phyloP scores from a whole-genome alignment of 176 grass and related monocot genomes.

The Elaeis guineensis region DNA sequence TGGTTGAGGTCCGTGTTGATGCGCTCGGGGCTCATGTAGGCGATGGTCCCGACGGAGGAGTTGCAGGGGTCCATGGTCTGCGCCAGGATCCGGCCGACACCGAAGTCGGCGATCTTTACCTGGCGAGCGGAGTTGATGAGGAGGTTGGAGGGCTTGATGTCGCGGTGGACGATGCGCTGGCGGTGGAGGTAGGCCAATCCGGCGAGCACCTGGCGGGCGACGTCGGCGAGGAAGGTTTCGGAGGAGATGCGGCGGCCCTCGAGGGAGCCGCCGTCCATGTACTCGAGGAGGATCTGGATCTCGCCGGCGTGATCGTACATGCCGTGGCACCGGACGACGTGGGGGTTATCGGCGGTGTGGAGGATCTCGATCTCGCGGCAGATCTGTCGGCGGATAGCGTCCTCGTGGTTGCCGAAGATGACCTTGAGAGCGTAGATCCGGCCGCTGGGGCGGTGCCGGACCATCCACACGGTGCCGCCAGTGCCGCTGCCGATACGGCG shows the following conservation, averaged over 20 bases:
- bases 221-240: slow-evolving; percentile 63
- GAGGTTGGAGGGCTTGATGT: slow-evolving; percentile 97
- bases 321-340: too few species aligned
- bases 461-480: too few species aligned
- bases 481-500: too few species aligned
- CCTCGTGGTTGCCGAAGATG: too few species aligned
- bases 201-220: slow-evolving; percentile 75
- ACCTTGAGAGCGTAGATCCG: too few species aligned
- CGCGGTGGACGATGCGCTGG: slow-evolving; percentile 83
- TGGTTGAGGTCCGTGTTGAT: slow-evolving; percentile 99
- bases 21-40: slow-evolving; percentile 98
- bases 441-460: too few species aligned
- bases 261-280: slow-evolving; percentile 38
- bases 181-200: slow-evolving; percentile 90
- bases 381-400: too few species aligned
- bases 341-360: too few species aligned
- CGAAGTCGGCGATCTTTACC: slow-evolving; percentile 96
- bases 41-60: slow-evolving; percentile 88
- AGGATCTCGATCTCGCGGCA: too few species aligned
- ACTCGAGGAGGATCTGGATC: too few species aligned
- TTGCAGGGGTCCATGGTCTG: slow-evolving; percentile 99
- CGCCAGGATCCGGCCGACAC: slow-evolving; percentile 78
- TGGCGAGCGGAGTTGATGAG: slow-evolving; percentile 64
- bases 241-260: slow-evolving; percentile 58
- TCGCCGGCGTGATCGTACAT: too few species aligned